A percentile compares a stretch with the other conserved stretches of the same genome.
phyloP scores from a whole-genome alignment of 2,329 filamentous ascomycete genomes.

The Blastomyces parvus region DNA sequence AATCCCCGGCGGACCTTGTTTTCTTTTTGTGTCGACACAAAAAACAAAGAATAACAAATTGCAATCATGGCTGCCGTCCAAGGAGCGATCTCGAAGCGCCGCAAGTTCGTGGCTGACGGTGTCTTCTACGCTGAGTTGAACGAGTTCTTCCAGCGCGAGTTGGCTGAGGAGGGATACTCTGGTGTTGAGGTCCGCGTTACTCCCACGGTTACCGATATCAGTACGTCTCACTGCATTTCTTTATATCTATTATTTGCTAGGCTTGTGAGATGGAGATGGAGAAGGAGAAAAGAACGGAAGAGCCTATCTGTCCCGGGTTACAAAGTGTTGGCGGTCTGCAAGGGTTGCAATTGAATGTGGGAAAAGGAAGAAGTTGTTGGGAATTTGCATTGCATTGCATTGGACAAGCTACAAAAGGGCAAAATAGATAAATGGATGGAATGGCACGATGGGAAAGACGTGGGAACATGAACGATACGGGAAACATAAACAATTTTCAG shows the following conservation, averaged over 20 bases:
- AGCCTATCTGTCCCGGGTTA: conserved; percentile 7
- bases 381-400: neutral
- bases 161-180: conserved; percentile 99
- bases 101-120: conserved; percentile 87
- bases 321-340: conserved; percentile 8
- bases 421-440: neutral
- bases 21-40: conserved; percentile 20
- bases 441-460: neutral
- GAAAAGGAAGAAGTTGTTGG: neutral
- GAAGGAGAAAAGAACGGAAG: neutral
- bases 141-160: conserved; percentile 99
- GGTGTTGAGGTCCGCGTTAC: conserved; percentile 99
- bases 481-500: neutral
- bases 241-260: conserved; percentile 14
- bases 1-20: conserved; percentile 16
- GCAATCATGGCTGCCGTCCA: conserved; percentile 43
- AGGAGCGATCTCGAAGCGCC: conserved; percentile 45
- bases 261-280: conserved; percentile 2
- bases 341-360: neutral
- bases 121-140: conserved; percentile 99
- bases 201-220: conserved; percentile 99
- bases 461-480: neutral
- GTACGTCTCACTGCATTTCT: conserved; percentile 32
- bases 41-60: conserved; percentile 23
- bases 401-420: neutral